These are phyloP conservation scores for Calocybe cyanea DNA, from an alignment of 768 basidiomycete genomes.

Conservation along the genomic window DNA sequence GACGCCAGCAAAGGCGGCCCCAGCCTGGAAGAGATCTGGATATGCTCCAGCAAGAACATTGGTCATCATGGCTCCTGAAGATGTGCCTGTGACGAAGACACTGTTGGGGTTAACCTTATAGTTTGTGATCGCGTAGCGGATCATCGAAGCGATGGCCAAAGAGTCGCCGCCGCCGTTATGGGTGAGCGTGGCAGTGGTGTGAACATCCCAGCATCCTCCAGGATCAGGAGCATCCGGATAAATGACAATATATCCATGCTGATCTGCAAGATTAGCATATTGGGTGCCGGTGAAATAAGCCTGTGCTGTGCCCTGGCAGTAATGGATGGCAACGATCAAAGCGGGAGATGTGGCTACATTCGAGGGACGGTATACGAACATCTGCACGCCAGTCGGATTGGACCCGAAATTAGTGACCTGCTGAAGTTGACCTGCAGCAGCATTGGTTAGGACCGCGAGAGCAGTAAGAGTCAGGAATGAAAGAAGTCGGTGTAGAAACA, in stretches of 20 bases:
- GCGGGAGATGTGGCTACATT: constrained; percentile 34
- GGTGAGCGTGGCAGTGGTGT: constrained; percentile 45
- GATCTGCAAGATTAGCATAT: constrained; percentile 47
- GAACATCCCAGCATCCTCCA: constrained; percentile 54
- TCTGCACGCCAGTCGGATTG: constrained; percentile 50
- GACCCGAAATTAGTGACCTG: constrained; percentile 44
- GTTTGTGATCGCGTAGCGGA: constrained; percentile 44
- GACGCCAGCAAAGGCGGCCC: constrained; percentile 47
- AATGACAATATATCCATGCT: constrained; percentile 47
- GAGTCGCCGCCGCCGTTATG: constrained; percentile 57
- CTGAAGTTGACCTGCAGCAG: constrained; percentile 29
- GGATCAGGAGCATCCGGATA: constrained; percentile 40
- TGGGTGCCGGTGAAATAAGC: constrained; percentile 47
- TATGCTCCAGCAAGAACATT: constrained; percentile 51
- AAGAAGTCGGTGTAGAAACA: constrained; percentile 13
- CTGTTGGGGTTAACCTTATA: constrained; percentile 41
- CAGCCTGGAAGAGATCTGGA: constrained; percentile 50
- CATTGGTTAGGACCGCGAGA: constrained; percentile 19
- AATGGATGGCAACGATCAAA: constrained; percentile 51
- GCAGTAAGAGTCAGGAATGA: constrained; percentile 14
- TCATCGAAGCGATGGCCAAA: constrained; percentile 43
- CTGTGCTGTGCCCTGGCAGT: constrained; percentile 48
- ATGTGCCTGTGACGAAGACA: constrained; percentile 49
- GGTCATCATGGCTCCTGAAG: constrained; percentile 61
- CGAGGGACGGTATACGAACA: constrained; percentile 43